Base-by-base conservation (phyloP, 2,329 filamentous ascomycete genomes). In the Apiospora pterosperma region DNA sequence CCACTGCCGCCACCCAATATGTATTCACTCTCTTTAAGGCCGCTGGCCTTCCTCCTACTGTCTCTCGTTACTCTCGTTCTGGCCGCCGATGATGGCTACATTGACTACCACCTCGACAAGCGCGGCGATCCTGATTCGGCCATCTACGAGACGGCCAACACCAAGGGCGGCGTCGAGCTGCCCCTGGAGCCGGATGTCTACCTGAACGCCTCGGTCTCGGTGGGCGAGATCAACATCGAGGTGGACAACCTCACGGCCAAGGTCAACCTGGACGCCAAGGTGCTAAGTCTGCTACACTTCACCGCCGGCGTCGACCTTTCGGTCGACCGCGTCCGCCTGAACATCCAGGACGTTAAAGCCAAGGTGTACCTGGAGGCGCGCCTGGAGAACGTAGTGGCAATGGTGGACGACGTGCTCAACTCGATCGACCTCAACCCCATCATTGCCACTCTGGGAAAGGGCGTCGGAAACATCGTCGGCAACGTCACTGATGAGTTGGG, bases 381-480 rank as follows among this genome's bases (percentile, higher is more conserved):
- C 1, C 78, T 89, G 0, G 82, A 78, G n/a, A 88, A 88, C 69
- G 79, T 89, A 2, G 83, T 88, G 3, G 70, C 79, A 61, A 88
- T 88, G 85, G 81, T 89, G 52, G 80, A 81, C 70, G 82, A 87
- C 69, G 84, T 87, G 4, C 79, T 89, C 25, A 77, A 80, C 63
- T 86, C 83, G 34, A 81, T 89, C 63, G 87, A 89, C 69, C 76
- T 88, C 23, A 89, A 89, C 70, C 86, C 86, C 36, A 77, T 88
- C 65, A 77, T 88, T 42, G 85, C 83, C 0, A 85, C 84, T 14
- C 76, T 88, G 1, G 84, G 85, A 28, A 77, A 83, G 55, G 79
- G 79, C 25, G 73, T 87, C 16, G 76, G 77, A 48, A 76, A 78
- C 61, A 80, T 87, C 64, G 77, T 85, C 67, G 81, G 83, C 72